phyloP scores from a whole-genome alignment of 768 basidiomycete genomes.

The Mycena galericulata region DNA sequence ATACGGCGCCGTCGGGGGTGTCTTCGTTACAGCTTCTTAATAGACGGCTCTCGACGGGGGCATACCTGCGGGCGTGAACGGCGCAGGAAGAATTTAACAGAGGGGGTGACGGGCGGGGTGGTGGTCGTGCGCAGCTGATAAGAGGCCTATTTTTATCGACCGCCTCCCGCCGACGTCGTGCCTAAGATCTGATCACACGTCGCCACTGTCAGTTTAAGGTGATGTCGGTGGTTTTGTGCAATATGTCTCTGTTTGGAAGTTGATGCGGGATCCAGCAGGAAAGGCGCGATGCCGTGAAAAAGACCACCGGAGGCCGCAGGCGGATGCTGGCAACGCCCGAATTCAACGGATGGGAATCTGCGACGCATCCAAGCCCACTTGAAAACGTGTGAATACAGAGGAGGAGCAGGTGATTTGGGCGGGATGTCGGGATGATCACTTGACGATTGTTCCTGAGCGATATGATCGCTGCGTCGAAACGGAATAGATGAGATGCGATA shows the following conservation, averaged over 20 bases:
- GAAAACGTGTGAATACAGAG: too few relatives aligned
- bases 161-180: background rate
- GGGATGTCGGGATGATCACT: too few relatives aligned
- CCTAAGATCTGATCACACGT: slow-evolving; percentile 16
- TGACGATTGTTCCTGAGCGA: too few relatives aligned
- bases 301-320: too few relatives aligned
- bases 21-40: background rate
- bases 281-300: too few relatives aligned
- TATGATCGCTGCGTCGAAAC: too few relatives aligned
- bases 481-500: too few relatives aligned
- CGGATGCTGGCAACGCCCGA: too few relatives aligned
- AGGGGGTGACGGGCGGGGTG: background rate
- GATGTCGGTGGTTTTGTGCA: slow-evolving; percentile 14
- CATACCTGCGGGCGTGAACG: slow-evolving; percentile 18
- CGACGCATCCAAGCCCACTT: too few relatives aligned
- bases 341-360: too few relatives aligned
- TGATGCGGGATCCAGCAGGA: background rate
- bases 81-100: background rate
- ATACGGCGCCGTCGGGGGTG: background rate
- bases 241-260: slow-evolving; percentile 5
- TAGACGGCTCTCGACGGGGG: background rate
- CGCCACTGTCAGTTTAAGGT: slow-evolving; percentile 6
- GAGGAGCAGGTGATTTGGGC: too few relatives aligned
- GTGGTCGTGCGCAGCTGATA: slow-evolving; percentile 13
- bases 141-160: slow-evolving; percentile 1